Evolutionary conservation across 129 eudicot species (phyloP), one percentile per base, ranked within the genome.

Genomic region (carrot (Daucus carota)): DNA sequence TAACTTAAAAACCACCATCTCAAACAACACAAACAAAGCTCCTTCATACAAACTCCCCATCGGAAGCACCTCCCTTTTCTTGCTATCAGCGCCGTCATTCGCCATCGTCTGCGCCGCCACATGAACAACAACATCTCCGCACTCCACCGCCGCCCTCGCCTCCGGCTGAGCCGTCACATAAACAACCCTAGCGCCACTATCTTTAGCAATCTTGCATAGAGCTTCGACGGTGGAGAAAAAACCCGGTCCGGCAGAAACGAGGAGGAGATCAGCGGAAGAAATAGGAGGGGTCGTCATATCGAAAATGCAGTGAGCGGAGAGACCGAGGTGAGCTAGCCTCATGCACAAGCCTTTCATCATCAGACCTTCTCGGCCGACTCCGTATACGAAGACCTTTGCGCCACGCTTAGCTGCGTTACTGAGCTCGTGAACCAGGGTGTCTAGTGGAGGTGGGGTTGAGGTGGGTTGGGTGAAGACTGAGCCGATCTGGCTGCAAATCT

Each of bases 11-110:
- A 94, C 86, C 75, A 89, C 93, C 96, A 91, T 91, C 86, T 94
- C 98, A 81, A 94, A 94, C 84, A 94, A 77, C 85, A 94, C 98
- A 79, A 89, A 94, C 93, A 94, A 24, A 0, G 97, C 96, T 71
- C 96, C 98, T 81, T 91, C 97, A 28, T 89, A 94, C 6, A 91
- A 68, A 76, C 98, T 94, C 74, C 98, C 98, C 97, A 94, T 94
- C 42, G 98, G 98, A 75, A 94, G 85, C 87, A 84, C 44, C 45
- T 76, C 74, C 77, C 85, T 73, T 43, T 60, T 59, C 57, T 12
- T 72, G 73, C 33, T 78, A 16, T n/a, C 83, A n/a, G 52, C 84
- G 0, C 43, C 79, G 75, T 84, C 96, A 80, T 88, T 87, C 60
- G 96, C 97, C 98, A 94, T 94, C 26, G 97, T 94, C 86, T 89